Percentiles rank a stretch among this genome's conserved stretches.
Conservation (phyloP, 2,329 filamentous ascomycete genomes). For the Cladosporium velox region DNA sequence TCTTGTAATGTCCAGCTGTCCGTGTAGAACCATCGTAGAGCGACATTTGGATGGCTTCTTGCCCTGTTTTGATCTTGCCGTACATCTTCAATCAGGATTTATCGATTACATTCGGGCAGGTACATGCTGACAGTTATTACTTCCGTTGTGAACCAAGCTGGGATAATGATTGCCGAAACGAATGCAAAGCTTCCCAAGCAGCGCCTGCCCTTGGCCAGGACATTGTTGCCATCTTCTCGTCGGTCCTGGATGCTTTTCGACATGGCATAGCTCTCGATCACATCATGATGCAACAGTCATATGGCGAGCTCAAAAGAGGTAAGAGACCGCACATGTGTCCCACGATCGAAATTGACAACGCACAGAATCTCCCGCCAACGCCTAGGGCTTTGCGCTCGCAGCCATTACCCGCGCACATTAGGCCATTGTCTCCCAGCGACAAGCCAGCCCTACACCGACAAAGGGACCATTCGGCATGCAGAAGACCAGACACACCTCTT, state of each 20-base stretch:
- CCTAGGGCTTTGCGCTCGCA: constrained; percentile 1
- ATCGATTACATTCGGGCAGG: not conserved
- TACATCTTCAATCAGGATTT: not conserved
- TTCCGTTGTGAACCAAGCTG: not conserved
- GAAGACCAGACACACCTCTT: constrained; percentile 33
- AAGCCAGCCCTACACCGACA: constrained; percentile 34
- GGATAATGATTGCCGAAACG: not conserved
- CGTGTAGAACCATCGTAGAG: not conserved
- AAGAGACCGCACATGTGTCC: constrained; percentile 17
- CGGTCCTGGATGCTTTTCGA: too few relatives aligned
- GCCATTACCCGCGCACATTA: not conserved
- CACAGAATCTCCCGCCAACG: constrained; percentile 15
- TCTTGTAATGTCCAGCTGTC: not conserved
- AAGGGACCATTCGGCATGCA: constrained; percentile 37
- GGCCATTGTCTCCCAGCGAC: constrained; percentile 31
- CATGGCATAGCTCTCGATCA: not conserved
- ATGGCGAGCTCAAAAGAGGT: constrained; percentile 37
- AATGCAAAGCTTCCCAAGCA: not conserved
- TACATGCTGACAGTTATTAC: not conserved
- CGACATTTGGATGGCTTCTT: not conserved
- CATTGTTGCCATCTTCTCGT: not conserved
- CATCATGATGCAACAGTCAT: not conserved
- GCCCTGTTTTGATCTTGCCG: not conserved
- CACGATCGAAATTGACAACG: not conserved
- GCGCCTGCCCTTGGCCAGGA: not conserved